Base-by-base conservation (phyloP, 306 rosid genomes). In the Glycine soja region DNA sequence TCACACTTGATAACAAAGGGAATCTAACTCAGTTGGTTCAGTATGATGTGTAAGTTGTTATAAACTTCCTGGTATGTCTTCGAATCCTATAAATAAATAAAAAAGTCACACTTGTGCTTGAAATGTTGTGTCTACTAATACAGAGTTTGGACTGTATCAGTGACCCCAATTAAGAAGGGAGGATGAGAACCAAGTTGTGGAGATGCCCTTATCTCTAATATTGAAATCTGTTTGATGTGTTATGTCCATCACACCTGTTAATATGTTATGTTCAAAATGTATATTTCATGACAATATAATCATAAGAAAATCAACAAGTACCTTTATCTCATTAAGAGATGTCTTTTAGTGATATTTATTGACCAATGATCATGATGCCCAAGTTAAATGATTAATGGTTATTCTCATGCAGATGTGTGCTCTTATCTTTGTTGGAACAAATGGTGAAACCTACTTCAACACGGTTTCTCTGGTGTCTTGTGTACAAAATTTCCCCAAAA, bases 371-470 rank as follows among this genome's bases (percentile, higher is more conserved):
- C 76, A 40, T 42, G 18, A 36, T 63, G 18, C 5, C 8, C 48
- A 32, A 71, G 61, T 38, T 52, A 65, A 64, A 32, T 81, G 59
- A 84, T 86, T 58, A 48, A 82, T 83, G 76, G 57, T 80, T 77
- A 72, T 83, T 78, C 66, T 78, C 63, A 24, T 88, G 92, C 97
- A 95, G 99, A 88, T 95, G 91, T 95, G 99, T 75, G 52, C 85
- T 84, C 95, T 90, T 66, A 89, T 95, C 75, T 95, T 92, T 64
- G 83, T 95, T 62, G 99, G 97, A 81, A 93, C 99, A 57, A 95
- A 95, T 71, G 97, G 99, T 15, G 97, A 93, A 88, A 93, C 97
- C 67, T 95, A 91, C 94, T 95, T 93, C 90, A 95, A 95, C 84
- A 95, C 98, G 42, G 97, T 86, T 85, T 81, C 98, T 75, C 85